Evolutionary conservation across 768 basidiomycete genomes (phyloP).

Genomic region (Suillus plorans): DNA sequence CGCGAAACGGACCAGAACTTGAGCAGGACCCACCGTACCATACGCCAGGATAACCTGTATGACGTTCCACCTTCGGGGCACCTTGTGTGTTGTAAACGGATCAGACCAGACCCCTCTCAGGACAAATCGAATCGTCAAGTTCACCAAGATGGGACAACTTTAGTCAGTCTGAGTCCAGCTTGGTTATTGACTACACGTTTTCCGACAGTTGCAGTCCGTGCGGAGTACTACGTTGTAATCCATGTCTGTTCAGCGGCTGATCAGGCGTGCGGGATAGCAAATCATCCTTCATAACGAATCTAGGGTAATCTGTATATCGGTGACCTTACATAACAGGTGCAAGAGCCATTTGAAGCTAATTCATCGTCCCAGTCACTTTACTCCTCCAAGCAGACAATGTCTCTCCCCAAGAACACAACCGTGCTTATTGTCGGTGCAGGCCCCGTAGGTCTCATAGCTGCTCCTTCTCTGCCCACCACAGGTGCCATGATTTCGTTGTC

Average conservation of each 20-base stretch:
- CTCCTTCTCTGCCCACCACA: slow-evolving; percentile 45
- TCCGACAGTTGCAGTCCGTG: not conserved
- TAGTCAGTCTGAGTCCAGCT: not conserved
- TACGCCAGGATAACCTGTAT: too few relatives aligned
- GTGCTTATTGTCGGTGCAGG: slow-evolving; percentile 53
- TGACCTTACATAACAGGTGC: not conserved
- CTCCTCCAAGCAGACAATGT: not conserved
- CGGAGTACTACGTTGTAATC: too few relatives aligned
- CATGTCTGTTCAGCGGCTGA: not conserved
- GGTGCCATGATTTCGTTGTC: slow-evolving; percentile 26
- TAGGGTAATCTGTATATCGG: not conserved
- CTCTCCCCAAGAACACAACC: slow-evolving; percentile 25
- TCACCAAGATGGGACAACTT: too few relatives aligned
- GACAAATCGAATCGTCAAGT: not conserved
- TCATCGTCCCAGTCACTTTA: not conserved
- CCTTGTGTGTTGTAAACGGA: not conserved
- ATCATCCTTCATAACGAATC: not conserved
- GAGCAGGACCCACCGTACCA: not conserved
- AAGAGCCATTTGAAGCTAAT: not conserved
- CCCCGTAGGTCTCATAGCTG: slow-evolving; percentile 46
- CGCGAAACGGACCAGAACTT: not conserved
- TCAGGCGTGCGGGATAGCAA: not conserved
- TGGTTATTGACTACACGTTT: not conserved
- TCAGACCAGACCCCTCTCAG: not conserved
- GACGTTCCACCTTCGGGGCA: not conserved